A percentile compares a stretch with the other conserved stretches of the same genome.
phyloP scores from a whole-genome alignment of 1,284 basidiomycete species.

The Heterobasidion annosum region DNA sequence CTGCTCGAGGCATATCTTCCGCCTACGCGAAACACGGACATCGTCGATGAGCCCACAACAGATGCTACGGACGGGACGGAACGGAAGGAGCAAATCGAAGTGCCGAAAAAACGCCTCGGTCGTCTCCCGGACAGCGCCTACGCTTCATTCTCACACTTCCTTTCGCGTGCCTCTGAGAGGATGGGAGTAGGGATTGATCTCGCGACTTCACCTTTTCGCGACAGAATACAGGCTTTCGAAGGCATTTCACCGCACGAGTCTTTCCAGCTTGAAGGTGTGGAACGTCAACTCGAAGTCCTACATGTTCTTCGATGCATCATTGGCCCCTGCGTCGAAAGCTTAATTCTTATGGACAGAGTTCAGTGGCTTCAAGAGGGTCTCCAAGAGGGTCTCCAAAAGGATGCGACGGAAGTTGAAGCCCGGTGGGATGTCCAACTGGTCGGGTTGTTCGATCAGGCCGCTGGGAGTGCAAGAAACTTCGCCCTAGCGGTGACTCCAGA shows the following conservation, averaged over 20 bases:
- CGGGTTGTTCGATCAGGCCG: conserved; percentile 59
- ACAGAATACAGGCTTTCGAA: background rate
- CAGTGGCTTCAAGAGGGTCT: conserved; percentile 24
- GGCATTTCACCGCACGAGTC: conserved; percentile 4
- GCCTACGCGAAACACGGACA: background rate
- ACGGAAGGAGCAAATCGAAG: background rate
- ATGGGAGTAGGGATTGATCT: background rate
- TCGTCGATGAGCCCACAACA: background rate
- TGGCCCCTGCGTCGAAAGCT: conserved; percentile 30
- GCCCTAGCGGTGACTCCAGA: conserved; percentile 24
- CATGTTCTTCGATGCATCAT: conserved; percentile 30
- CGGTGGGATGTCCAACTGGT: conserved; percentile 32
- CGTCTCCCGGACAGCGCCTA: conserved; percentile 6
- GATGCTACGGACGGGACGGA: background rate
- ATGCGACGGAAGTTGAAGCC: conserved; percentile 5
- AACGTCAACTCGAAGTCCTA: conserved; percentile 22
- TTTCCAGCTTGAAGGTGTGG: conserved; percentile 13
- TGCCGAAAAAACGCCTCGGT: background rate
- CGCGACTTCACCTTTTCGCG: background rate
- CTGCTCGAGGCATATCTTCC: conserved; percentile 22
- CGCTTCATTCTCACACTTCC: conserved; percentile 5
- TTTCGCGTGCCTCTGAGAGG: conserved; percentile 1
- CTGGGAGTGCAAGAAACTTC: conserved; percentile 57
- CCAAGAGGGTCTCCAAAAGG: conserved; percentile 17
- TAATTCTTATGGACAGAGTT: conserved; percentile 28